Evolutionary conservation across 352 stramenopile species (phyloP), one percentile per base, ranked within the genome.

Genomic region (Globisporangium lucens): DNA sequence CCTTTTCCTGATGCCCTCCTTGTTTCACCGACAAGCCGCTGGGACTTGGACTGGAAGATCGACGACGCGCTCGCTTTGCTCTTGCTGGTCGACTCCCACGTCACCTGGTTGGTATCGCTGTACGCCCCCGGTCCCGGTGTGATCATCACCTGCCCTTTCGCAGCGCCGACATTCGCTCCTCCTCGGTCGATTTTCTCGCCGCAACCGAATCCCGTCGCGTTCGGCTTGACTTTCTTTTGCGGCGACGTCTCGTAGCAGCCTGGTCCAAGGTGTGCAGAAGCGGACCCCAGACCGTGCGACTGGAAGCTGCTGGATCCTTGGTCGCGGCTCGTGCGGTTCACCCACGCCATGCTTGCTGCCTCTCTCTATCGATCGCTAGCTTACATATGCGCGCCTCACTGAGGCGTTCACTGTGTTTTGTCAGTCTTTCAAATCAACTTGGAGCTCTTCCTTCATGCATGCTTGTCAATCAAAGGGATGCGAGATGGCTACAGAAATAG

Each of bases 91-190:
- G 80, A 88, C 36, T 87, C 78, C 83, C 83, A 90, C 24, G 67
- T 70, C 24, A 75, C 75, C 35, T 89, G 81, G 20, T 78, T 80
- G 46, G 13, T 73, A 1, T 59, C 69, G 15, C 49, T 60, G 63
- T 92, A 92, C 0, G 82, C 62, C 1, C 83, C 83, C 13, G 83
- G 83, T 0, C 83, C 83, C 0, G 83, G 83, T 8, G 83, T 90
- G 62, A 90, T 72, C 59, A 92, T 73, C 15, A 52, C 69, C 3
- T 63, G 56, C 20, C 63, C 55, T 29, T 68, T 68, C n/a, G 67
- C 63, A 3, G 63, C 73, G 3, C 63, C 67, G 1, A 61, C 75
- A 38, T 77, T 80, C 0, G 24, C 56, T 27, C 65, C 70, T 5
- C 83, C 79, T 4, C 82, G 80, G 6, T 79, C 82, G 20, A 79